Evolutionary conservation across 2,329 filamentous ascomycete species (phyloP).

Genomic region (Ascochyta fabae): DNA sequence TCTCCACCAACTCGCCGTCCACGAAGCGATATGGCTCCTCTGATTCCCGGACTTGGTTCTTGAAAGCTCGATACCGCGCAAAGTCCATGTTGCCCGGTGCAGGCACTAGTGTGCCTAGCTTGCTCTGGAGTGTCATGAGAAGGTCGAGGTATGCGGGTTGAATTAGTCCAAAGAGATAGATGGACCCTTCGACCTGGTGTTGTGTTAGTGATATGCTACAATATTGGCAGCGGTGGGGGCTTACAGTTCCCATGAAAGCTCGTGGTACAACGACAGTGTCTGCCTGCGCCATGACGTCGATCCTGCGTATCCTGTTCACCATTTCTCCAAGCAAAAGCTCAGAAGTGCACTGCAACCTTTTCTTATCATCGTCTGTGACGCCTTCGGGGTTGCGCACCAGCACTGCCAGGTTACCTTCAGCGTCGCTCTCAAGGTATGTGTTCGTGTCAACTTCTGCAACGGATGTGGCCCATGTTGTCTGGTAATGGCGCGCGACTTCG

Average conservation of each 20-base stretch:
- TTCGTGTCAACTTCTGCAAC: conserved; percentile 74
- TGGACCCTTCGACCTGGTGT: conserved; percentile 79
- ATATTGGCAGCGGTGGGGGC: conserved; percentile 35
- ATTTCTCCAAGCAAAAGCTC: conserved; percentile 90
- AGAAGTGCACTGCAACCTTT: conserved; percentile 73
- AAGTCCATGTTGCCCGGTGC: conserved; percentile 79
- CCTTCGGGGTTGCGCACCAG: conserved; percentile 76
- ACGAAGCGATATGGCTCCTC: conserved; percentile 86
- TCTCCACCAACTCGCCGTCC: conserved; percentile 88
- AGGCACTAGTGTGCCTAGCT: conserved; percentile 69
- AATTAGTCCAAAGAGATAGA: conserved; percentile 89
- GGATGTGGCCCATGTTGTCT: conserved; percentile 82
- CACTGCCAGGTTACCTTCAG: conserved; percentile 85
- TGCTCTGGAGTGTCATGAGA: conserved; percentile 79
- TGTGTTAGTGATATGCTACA: conserved; percentile 15
- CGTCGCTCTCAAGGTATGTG: conserved; percentile 82
- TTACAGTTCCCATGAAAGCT: conserved; percentile 88
- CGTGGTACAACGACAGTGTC: conserved; percentile 76
- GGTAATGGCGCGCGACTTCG: conserved; percentile 80
- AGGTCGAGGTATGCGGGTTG: conserved; percentile 74
- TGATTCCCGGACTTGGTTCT: conserved; percentile 71
- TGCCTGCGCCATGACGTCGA: conserved; percentile 70
- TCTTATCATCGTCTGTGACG: conserved; percentile 75
- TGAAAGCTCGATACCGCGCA: conserved; percentile 80
- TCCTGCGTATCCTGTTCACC: conserved; percentile 83